Evolutionary conservation across 176 grass and related monocot species (phyloP), one percentile per base, ranked within the genome.

Genomic region (Cymbopogon citratus): DNA sequence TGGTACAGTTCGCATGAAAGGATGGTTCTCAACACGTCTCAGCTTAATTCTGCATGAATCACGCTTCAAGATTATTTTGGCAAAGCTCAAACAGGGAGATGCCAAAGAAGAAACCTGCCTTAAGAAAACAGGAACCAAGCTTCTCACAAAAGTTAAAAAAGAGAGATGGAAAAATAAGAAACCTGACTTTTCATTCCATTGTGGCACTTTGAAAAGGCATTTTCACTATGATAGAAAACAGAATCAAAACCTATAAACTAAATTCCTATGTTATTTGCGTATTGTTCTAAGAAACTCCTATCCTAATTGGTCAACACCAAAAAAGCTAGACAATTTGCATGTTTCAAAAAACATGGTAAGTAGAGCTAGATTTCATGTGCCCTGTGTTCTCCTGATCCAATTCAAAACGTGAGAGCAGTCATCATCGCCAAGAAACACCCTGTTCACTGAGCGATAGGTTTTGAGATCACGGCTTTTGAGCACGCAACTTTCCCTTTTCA

Each of bases 321-420:
- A 81, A 33, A 49, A 15, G 62, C 40, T 23, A 33, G 24, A 16
- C 12, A 75, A 40, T 43, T 70, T 76, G 4, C 33, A 34, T 40
- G 70, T 49, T n/a, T 57, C 0, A 23, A 52, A 48, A 68, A 69
- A 7, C 31, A 87, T 66, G 5, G 34, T 3, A 56, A 52, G 15
- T 0, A 76, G 43, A 81, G 15, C 39, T 40, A 21, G 14, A 73
- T 36, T 35, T 78, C 73, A 89, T 74, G 77, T 73, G 29, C 73
- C 9, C 23, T 94, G 91, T 56, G 87, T 97, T 45, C 41, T 90
- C 19, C 69, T 75, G 48, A 97, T 92, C 94, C 94, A 97, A 76
- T 92, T 72, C 80, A 94, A 71, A 87, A 92, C n/a, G 19, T 76
- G 79, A 33, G 56, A 27, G 56, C 85, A 91, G 63, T 91, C 79